A percentile compares a stretch with the other conserved stretches of the same genome.
Evolutionary conservation across 805 yeast species (phyloP).

Genomic region (Metschnikowia orientalis): DNA sequence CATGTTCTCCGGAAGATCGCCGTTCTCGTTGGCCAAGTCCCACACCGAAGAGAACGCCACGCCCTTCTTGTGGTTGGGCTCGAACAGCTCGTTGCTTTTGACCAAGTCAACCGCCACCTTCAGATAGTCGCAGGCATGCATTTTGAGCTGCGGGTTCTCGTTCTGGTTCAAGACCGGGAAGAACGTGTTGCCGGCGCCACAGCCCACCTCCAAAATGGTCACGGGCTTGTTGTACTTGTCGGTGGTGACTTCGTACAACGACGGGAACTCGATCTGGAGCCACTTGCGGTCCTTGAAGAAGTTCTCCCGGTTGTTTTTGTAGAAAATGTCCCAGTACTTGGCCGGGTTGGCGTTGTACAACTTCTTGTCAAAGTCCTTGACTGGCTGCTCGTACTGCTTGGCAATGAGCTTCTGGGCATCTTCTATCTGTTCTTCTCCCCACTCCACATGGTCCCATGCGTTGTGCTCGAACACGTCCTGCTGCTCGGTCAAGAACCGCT

Average conservation of each 20-base stretch:
- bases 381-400: slow-evolving; percentile 77
- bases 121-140: slow-evolving; percentile 87
- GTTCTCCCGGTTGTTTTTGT: slow-evolving; percentile 84
- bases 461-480: slow-evolving; percentile 87
- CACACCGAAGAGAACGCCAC: slow-evolving; percentile 82
- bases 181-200: slow-evolving; percentile 97
- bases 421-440: slow-evolving; percentile 85
- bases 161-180: slow-evolving; percentile 85
- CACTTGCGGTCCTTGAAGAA: slow-evolving; percentile 96
- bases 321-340: slow-evolving; percentile 91
- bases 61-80: slow-evolving; percentile 42
- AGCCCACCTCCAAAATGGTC: slow-evolving; percentile 86
- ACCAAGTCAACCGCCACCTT: slow-evolving; percentile 87
- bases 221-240: slow-evolving; percentile 64
- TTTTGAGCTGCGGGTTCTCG: slow-evolving; percentile 66
- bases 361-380: slow-evolving; percentile 78
- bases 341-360: slow-evolving; percentile 83
- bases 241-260: slow-evolving; percentile 67
- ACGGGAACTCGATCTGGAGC: slow-evolving; percentile 92
- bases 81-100: slow-evolving; percentile 55
- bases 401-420: slow-evolving; percentile 72
- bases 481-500: slow-evolving; percentile 64
- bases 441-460: slow-evolving; percentile 97
- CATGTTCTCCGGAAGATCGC: slow-evolving; percentile 76
- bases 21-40: slow-evolving; percentile 83